Evolutionary conservation across 148 eudicot species (phyloP), one percentile per base, ranked within the genome.

Genomic region (Arctostaphylos glauca): DNA sequence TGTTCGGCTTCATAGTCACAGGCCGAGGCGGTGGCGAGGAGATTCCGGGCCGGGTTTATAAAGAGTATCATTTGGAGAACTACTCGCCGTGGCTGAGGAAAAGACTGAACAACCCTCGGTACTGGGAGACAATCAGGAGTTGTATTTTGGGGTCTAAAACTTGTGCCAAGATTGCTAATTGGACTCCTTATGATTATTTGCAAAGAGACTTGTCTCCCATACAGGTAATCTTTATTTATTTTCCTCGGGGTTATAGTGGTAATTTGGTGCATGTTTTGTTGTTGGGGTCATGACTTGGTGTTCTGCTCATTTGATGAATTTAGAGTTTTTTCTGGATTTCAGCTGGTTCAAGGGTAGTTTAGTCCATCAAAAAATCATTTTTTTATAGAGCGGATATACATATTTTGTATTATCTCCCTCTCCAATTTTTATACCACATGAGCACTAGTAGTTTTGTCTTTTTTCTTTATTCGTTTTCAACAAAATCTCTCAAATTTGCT

Each of bases 101-200:
- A 18, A 89, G 88, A 78, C 81, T 96, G 9, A 79, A 77, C 74
- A 85, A 91, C 23, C 86, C 89, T 19, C 76, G 74, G 25, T 84
- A 90, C 81, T 96, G 98, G 99, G 80, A 75, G 80, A 89, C 89
- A 4, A 86, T 96, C 0, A 90, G 87, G 82, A 86, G 86, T 5
- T 96, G 99, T 71, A 89, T 96, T 23, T 72, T 96, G 74, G 92
- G 97, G 67, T 96, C 99, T 0, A 94, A 89, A 83, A 89, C 93
- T 87, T 96, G 99, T 87, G 90, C 85, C 53, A 87, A 86, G 78
- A 78, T 96, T 87, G 87, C 78, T 25, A 38, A 59, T 79, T 96
- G 99, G 99, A 90, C 94, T 67, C 97, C 97, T 72, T 64, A 86
- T 79, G 99, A 96, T 84, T 96, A 94, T 89, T 84, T 90, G 10